Base-by-base conservation (phyloP, 441 rosid genomes). In the Jatropha podagrica region DNA sequence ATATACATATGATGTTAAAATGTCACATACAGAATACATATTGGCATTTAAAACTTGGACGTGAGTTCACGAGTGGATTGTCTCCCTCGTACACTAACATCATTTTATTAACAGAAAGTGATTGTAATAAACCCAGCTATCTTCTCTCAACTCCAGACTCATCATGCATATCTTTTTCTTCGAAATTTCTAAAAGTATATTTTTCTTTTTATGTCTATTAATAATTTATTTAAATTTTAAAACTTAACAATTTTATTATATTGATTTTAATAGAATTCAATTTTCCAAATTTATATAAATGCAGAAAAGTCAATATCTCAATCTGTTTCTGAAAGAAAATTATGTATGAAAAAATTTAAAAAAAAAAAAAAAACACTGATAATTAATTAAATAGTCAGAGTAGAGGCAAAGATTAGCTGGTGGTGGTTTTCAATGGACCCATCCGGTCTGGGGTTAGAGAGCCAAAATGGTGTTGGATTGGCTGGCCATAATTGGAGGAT, bases 41-140 rank as follows among this genome's bases (percentile, higher is more conserved):
- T 32, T 69, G 81, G 81, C 81, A 81, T 76, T 76, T 69, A 58
- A 59, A 74, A 59, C 42, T n/a, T 62, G 49, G 74, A 84, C 81
- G 83, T 80, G 84, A 61, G 73, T 68, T 73, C 83, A 86, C 83
- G 82, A 81, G 81, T 48, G 86, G 73, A 17, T 64, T 86, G 86
- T 86, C 86, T 66, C 84, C 88, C 77, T 72, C 83, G 5, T 71
- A 78, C 76, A 32, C 80, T 41, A 75, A 71, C 79, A 80, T 76
- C 73, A 69, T 58, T 79, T 73, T 68, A 72, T 27, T 76, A 17
- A 15, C 20, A 44, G 79, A 73, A 55, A 77, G 65, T 68, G 84
- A 83, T 27, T n/a, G 18, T 10, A 62, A 32, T 10, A 32, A 6
- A 32, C 32, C 32, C 46, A 42, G 46, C 46, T 42, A 4, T 5